Base-by-base conservation (phyloP, 768 basidiomycete genomes). In the Agrocybe praecox region DNA sequence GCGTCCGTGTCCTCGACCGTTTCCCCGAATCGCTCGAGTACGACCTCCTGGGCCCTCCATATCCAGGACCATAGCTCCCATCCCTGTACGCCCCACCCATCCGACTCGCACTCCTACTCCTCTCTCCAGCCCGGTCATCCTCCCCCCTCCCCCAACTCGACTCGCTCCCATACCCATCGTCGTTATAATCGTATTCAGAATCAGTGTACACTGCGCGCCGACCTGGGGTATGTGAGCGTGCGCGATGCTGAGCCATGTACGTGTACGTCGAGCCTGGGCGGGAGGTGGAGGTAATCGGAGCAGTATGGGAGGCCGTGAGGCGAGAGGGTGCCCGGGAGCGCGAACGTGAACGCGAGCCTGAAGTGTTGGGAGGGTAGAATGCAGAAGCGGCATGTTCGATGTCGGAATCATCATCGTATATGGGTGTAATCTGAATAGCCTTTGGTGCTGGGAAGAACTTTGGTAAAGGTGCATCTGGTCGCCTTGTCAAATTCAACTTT, bases 361-460 rank as follows among this genome's bases (percentile, higher is more conserved):
- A 29, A 29, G 26, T 5, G 9, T 29, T 4, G 5, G 26, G 26
- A 29, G 26, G 26, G 9, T 29, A 29, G 9, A 29, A 29, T 29
- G 26, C 26, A 29, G 26, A 4, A 29, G 26, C 26, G 9, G 26
- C 26, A 29, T 9, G n/a, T n/a, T n/a, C n/a, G n/a, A n/a, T 9
- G 26, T 29, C 26, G 26, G 4, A 45, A 11, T 22, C 29, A 29
- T 52, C 57, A 19, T 69, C 65, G 48, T 69, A 69, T 43, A 69
- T 62, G 2, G 67, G 67, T 1, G 60, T 64, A 14, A 69, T 57
- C 61, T 65, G 64, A 18, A 69, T 55, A 18, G 62, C 65, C 33
- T 55, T 57, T 15, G 67, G 67, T 1, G 57, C 55, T 14, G 67
- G 67, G 49, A 61, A 63, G 40, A 69, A 69, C 63, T 59, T 57